Conservation (phyloP, 345 rosid genomes). For the rapeseed (Brassica napus) region Da-Ae NC_063452.1:60646501-60647000, state of each 20-base stretch:
- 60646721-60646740: background rate
- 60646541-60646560: too few relatives aligned
- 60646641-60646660: background rate
- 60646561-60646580: too few relatives aligned
- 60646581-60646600: too few relatives aligned
- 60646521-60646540: too few relatives aligned
- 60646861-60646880: background rate
- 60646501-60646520: too few relatives aligned
- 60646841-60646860: background rate
- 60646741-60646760: background rate
- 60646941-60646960: too few relatives aligned
- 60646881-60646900: background rate
- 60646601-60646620: background rate
- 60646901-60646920: background rate
- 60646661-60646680: too few relatives aligned
- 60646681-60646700: background rate
- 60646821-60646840: background rate
- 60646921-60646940: background rate
- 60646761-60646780: background rate
- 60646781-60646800: background rate
- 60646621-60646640: background rate
- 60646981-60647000: background rate
- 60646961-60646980: background rate
- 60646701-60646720: background rate
- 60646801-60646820: background rate